Evolutionary conservation across 2,329 filamentous ascomycete genomes (phyloP).

Genomic region (Metarhizium robertsii): DNA sequence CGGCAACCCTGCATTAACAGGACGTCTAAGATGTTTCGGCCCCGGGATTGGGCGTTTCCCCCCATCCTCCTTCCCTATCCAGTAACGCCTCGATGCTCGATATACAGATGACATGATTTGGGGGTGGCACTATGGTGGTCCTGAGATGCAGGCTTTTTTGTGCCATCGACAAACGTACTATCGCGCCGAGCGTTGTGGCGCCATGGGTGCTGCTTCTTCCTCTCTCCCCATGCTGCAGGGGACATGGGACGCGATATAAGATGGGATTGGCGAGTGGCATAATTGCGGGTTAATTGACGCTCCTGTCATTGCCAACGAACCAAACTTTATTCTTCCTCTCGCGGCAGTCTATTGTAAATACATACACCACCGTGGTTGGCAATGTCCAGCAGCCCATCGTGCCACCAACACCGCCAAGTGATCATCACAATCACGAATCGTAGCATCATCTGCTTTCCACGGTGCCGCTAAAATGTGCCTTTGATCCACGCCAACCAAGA

Average conservation of each 20-base stretch:
- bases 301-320: not conserved
- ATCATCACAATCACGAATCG: too few species aligned
- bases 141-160: not conserved
- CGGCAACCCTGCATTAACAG: not conserved
- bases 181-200: not conserved
- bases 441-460: too few species aligned
- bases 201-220: not conserved
- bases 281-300: not conserved
- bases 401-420: too few species aligned
- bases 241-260: not conserved
- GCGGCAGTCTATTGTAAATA: too few species aligned
- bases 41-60: not conserved
- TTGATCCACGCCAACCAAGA: too few species aligned
- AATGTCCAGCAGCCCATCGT: too few species aligned
- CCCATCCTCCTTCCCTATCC: not conserved
- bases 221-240: not conserved
- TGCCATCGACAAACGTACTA: not conserved
- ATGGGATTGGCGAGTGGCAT: not conserved
- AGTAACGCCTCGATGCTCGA: not conserved
- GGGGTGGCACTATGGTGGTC: not conserved
- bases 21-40: not conserved
- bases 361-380: too few species aligned
- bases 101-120: not conserved
- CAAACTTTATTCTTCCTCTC: not conserved
- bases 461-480: too few species aligned